These are phyloP conservation scores for Colletotrichum tabaci DNA, from an alignment of 2,329 filamentous ascomycete species.

Conservation along the genomic window DNA sequence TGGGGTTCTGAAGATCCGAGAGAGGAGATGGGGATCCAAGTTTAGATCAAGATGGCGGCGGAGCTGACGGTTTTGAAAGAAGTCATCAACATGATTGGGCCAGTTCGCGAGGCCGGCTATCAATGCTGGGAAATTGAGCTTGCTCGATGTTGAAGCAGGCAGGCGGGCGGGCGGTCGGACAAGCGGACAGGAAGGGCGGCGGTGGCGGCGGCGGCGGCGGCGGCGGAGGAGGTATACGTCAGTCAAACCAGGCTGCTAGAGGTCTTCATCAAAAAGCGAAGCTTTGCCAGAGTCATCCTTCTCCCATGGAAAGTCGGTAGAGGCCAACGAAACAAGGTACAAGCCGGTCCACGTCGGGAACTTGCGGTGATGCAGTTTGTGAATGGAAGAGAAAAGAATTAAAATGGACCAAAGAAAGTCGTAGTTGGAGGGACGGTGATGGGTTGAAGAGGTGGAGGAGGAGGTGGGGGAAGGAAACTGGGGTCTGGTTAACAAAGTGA, in stretches of 20 bases:
- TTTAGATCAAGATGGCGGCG: slow-evolving; percentile 57
- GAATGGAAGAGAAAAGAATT: slow-evolving; percentile 45
- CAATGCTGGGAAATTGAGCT: slow-evolving; percentile 56
- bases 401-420: slow-evolving; percentile 43
- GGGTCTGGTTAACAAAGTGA: slow-evolving; percentile 45
- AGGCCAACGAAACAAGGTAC: slow-evolving; percentile 49
- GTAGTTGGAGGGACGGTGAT: slow-evolving; percentile 42
- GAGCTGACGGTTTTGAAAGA: slow-evolving; percentile 56
- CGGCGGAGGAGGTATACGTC: slow-evolving; percentile 52
- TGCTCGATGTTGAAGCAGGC: slow-evolving; percentile 40
- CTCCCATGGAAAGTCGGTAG: slow-evolving; percentile 51
- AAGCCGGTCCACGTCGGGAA: slow-evolving; percentile 56
- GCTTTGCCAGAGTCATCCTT: slow-evolving; percentile 57
- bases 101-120: slow-evolving; percentile 52
- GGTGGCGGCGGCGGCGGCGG: slow-evolving; percentile 45
- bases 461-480: slow-evolving; percentile 43
- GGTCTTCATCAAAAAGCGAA: slow-evolving; percentile 52
- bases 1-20: slow-evolving; percentile 50
- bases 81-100: slow-evolving; percentile 63
- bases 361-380: slow-evolving; percentile 50
- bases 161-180: slow-evolving; percentile 26
- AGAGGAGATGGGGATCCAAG: slow-evolving; percentile 42
- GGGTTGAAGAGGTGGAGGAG: slow-evolving; percentile 44
- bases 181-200: slow-evolving; percentile 49
- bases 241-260: slow-evolving; percentile 56